phyloP scores from a whole-genome alignment of 2,329 filamentous ascomycete species.

The Fonsecaea monophora region DNA sequence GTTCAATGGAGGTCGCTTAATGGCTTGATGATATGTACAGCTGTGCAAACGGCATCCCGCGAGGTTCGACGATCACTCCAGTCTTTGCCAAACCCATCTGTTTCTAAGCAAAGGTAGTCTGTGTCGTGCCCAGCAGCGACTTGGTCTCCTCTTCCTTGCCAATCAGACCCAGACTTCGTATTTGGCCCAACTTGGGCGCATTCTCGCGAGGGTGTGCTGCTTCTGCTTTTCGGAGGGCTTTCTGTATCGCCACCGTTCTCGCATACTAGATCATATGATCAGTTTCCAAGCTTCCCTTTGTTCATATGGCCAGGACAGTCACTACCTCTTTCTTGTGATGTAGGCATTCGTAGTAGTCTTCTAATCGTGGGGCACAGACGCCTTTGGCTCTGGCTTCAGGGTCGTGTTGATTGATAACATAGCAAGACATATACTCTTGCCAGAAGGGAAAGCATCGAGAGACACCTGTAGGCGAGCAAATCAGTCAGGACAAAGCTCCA shows the following conservation, averaged over 20 bases:
- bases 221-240: constrained; percentile 82
- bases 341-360: constrained; percentile 98
- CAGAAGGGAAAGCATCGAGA: constrained; percentile 97
- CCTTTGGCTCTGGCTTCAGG: constrained; percentile 81
- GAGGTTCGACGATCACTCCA: background rate
- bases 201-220: constrained; percentile 77
- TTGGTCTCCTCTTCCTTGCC: constrained; percentile 82
- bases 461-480: constrained; percentile 57
- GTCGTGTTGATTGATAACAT: constrained; percentile 86
- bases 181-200: constrained; percentile 81
- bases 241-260: constrained; percentile 78
- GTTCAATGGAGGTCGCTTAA: background rate
- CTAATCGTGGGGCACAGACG: constrained; percentile 83
- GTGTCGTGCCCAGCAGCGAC: constrained; percentile 27
- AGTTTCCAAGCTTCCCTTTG: background rate
- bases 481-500: constrained; percentile 22
- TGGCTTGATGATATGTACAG: constrained; percentile 7
- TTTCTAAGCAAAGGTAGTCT: constrained; percentile 12
- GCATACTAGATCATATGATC: constrained; percentile 65
- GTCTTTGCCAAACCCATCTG: background rate
- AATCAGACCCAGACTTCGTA: constrained; percentile 83
- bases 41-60: background rate
- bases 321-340: constrained; percentile 98
- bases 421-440: constrained; percentile 98
- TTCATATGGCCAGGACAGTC: constrained; percentile 24